Conservation (phyloP, 805 yeast species). For the Danielia reshetovae region DNA sequence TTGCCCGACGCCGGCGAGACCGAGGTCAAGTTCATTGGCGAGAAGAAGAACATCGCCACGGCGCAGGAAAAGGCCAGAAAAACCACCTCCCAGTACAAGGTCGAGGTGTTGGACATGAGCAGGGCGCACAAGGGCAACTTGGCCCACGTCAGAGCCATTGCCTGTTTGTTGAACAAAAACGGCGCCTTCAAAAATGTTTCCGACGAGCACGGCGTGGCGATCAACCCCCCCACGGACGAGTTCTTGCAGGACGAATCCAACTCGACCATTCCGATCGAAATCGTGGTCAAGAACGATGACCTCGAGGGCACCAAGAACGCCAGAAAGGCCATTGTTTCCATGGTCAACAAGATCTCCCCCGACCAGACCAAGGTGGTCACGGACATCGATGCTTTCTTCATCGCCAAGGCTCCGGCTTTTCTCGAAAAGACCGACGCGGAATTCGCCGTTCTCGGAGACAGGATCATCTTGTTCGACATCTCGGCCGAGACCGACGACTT, state of each 20-base stretch:
- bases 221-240: conserved; percentile 36
- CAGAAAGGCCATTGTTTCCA: conserved; percentile 66
- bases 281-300: conserved; percentile 48
- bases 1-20: conserved; percentile 49
- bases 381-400: conserved; percentile 66
- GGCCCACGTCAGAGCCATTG: conserved; percentile 71
- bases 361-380: conserved; percentile 50
- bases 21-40: conserved; percentile 62
- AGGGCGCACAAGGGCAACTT: conserved; percentile 83
- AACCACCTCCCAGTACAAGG: conserved; percentile 54
- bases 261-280: conserved; percentile 53
- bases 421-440: conserved; percentile 40
- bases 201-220: conserved; percentile 31
- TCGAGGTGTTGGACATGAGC: conserved; percentile 74
- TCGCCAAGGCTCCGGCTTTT: conserved; percentile 40
- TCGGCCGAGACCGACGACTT: conserved; percentile 41
- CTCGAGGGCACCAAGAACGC: conserved; percentile 53
- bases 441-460: conserved; percentile 49
- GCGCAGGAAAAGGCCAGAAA: conserved; percentile 64
- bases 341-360: conserved; percentile 73
- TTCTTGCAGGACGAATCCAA: conserved; percentile 36
- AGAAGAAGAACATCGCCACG: conserved; percentile 44
- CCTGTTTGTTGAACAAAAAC: conserved; percentile 58
- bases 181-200: conserved; percentile 44
- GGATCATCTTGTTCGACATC: conserved; percentile 52